A percentile compares a stretch with the other conserved stretches of the same genome.
phyloP scores from a whole-genome alignment of 2,329 filamentous ascomycete species.

The Penicillium sp. region DNA sequence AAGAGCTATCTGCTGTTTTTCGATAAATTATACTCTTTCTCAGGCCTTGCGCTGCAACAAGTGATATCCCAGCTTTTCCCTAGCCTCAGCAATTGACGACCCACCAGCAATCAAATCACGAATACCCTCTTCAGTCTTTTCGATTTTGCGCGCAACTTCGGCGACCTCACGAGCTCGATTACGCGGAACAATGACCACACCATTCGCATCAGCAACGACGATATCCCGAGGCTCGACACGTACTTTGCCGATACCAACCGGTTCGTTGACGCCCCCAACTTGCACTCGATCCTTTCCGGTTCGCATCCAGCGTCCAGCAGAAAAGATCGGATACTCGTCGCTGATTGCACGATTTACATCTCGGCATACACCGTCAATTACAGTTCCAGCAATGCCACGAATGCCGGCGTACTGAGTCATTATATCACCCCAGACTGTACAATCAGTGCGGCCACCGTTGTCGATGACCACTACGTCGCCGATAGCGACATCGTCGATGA shows the following conservation, averaged over 20 bases:
- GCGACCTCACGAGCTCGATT: slow-evolving; percentile 21
- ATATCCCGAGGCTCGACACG: slow-evolving; percentile 34
- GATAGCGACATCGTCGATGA: slow-evolving; percentile 37
- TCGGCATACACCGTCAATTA: slow-evolving; percentile 40
- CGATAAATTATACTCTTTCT: too few relatives aligned
- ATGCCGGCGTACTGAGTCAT: slow-evolving; percentile 42
- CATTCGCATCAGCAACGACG: slow-evolving; percentile 35
- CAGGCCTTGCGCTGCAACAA: slow-evolving; percentile 15
- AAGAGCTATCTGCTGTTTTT: too few relatives aligned
- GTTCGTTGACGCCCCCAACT: slow-evolving; percentile 34
- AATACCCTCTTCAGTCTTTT: slow-evolving; percentile 30
- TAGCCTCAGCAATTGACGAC: slow-evolving; percentile 15
- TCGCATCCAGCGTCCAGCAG: slow-evolving; percentile 38
- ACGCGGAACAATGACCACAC: slow-evolving; percentile 25
- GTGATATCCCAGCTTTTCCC: slow-evolving; percentile 21
- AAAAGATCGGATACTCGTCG: slow-evolving; percentile 37
- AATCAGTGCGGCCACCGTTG: slow-evolving; percentile 39
- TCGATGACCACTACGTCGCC: slow-evolving; percentile 40
- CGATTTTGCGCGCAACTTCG: slow-evolving; percentile 12
- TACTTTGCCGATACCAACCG: slow-evolving; percentile 33
- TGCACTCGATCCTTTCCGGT: slow-evolving; percentile 40
- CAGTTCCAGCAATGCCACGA: slow-evolving; percentile 35
- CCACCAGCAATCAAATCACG: slow-evolving; percentile 32
- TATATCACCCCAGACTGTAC: slow-evolving; percentile 43
- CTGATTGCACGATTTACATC: slow-evolving; percentile 35